Evolutionary conservation across 2,329 filamentous ascomycete species (phyloP).

Genomic region (Graphilbum fragrans): DNA sequence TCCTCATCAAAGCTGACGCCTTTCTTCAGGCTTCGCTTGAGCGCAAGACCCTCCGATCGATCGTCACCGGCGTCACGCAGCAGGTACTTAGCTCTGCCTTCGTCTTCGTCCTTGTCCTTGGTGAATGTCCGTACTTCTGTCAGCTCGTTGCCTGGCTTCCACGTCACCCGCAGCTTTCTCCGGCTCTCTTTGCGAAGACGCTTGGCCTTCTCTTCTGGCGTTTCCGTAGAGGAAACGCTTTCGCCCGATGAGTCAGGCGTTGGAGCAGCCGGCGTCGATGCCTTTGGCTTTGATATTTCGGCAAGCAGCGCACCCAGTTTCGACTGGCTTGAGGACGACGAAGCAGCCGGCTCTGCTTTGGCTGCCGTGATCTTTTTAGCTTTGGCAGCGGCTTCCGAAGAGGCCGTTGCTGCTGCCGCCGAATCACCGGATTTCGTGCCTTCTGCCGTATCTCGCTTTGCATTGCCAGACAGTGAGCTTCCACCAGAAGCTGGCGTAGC

Average conservation of each 20-base stretch:
- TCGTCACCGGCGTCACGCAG: conserved; percentile 62
- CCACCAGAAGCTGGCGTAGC: background rate
- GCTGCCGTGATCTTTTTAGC: conserved; percentile 12
- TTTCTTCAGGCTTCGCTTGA: conserved; percentile 42
- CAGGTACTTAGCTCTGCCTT: conserved; percentile 55
- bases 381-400: conserved; percentile 6
- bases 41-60: conserved; percentile 58
- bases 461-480: background rate
- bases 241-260: conserved; percentile 31
- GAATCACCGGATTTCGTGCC: background rate
- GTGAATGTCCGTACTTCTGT: conserved; percentile 58
- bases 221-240: conserved; percentile 37
- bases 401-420: background rate
- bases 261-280: conserved; percentile 24
- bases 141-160: conserved; percentile 55
- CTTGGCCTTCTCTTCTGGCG: conserved; percentile 52
- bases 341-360: conserved; percentile 19
- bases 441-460: background rate
- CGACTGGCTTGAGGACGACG: conserved; percentile 22
- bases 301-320: conserved; percentile 43
- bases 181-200: conserved; percentile 62
- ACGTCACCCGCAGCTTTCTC: conserved; percentile 57
- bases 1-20: conserved; percentile 23
- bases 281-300: conserved; percentile 38
- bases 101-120: conserved; percentile 63